Conservation (phyloP, 2,329 filamentous ascomycete species). For the Lachnellula willkommii region DNA sequence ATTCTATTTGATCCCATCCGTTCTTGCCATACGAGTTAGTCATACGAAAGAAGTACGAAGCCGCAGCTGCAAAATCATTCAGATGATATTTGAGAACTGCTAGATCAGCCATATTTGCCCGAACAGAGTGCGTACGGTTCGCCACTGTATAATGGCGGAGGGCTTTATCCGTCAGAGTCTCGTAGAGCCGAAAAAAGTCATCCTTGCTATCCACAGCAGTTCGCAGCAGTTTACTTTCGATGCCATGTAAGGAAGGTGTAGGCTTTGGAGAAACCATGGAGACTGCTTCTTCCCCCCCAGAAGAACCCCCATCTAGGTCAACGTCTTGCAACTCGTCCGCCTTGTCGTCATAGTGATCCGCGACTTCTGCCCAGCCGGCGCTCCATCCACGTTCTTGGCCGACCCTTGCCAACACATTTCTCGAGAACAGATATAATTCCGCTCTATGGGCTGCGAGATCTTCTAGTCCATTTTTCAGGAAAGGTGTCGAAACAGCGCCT, state of each 20-base stretch:
- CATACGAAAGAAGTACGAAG: conserved; percentile 71
- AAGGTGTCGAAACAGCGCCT: conserved; percentile 39
- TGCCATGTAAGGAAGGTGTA: conserved; percentile 36
- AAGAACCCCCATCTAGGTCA: conserved; percentile 38
- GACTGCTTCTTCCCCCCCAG: background rate
- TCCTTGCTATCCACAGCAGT: conserved; percentile 56
- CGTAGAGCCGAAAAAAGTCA: conserved; percentile 62
- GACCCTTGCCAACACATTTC: conserved; percentile 70
- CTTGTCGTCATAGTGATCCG: conserved; percentile 35
- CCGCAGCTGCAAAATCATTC: conserved; percentile 67
- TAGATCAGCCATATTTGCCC: conserved; percentile 75
- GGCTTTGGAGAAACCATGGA: background rate
- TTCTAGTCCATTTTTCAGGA: conserved; percentile 63
- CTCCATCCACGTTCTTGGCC: conserved; percentile 70
- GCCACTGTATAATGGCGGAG: conserved; percentile 78
- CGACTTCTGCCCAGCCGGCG: conserved; percentile 65
- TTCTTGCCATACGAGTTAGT: conserved; percentile 73
- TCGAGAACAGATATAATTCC: conserved; percentile 73
- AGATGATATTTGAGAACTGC: conserved; percentile 77
- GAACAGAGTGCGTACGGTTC: conserved; percentile 69
- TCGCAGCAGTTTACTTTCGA: conserved; percentile 52
- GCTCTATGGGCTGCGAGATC: conserved; percentile 78
- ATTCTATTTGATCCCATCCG: conserved; percentile 74
- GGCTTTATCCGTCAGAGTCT: conserved; percentile 77
- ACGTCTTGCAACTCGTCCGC: conserved; percentile 50